phyloP scores from a whole-genome alignment of 2,329 filamentous ascomycete species.

The Emergomyces orientalis region DNA sequence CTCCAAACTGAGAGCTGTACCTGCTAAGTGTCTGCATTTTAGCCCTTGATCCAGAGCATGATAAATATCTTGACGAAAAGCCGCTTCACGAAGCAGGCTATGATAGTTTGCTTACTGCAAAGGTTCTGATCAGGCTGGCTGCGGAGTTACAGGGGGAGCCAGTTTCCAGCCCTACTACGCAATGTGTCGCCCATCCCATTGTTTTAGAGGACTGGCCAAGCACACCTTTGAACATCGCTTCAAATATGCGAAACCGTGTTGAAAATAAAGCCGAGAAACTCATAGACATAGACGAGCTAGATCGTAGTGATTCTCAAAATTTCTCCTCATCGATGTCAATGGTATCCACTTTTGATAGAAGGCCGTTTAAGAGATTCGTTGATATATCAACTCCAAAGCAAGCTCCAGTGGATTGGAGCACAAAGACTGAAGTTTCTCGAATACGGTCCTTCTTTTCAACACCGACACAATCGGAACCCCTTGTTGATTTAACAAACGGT shows the following conservation, averaged over 20 bases:
- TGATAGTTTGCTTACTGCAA: constrained; percentile 53
- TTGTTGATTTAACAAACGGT: constrained; percentile 18
- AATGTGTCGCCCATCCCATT: neutral
- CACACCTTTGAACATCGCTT: neutral
- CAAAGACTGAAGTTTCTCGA: constrained; percentile 3
- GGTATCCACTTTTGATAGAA: neutral
- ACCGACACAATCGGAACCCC: constrained; percentile 24
- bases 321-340: neutral
- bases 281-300: constrained; percentile 2
- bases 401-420: constrained; percentile 9
- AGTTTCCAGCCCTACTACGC: neutral
- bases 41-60: constrained; percentile 26
- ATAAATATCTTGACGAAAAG: constrained; percentile 23
- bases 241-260: neutral
- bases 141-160: constrained; percentile 39
- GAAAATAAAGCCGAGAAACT: constrained; percentile 4
- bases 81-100: constrained; percentile 52
- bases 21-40: neutral
- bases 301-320: constrained; percentile 7
- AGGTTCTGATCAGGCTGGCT: constrained; percentile 48
- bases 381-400: constrained; percentile 1
- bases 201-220: neutral
- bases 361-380: neutral
- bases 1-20: neutral
- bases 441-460: constrained; percentile 22